phyloP scores from a whole-genome alignment of 2,329 filamentous ascomycete species.

The Chalaropsis ovoidea region DNA sequence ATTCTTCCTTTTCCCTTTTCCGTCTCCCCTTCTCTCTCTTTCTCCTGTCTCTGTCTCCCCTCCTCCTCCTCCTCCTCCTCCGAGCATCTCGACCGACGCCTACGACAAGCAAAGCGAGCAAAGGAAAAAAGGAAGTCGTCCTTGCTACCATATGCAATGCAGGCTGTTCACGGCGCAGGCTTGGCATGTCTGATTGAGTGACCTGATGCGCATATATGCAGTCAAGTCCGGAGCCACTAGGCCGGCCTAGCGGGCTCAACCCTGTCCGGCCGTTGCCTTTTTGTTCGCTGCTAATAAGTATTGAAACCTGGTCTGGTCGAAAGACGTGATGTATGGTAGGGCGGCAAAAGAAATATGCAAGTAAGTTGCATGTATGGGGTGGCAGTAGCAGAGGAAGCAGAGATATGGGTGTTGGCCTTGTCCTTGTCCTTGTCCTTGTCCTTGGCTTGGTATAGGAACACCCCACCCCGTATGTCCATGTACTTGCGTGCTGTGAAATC shows the following conservation, averaged over 20 bases:
- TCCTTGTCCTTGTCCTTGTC: no score
- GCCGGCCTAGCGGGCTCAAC: not conserved
- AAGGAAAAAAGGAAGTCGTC: not conserved
- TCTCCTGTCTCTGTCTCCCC: not conserved
- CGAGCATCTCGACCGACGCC: not conserved
- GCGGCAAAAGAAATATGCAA: not conserved
- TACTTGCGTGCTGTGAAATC: no score
- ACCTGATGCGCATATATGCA: constrained; percentile 1
- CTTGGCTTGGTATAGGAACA: no score
- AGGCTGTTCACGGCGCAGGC: not conserved
- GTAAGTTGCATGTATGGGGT: constrained; percentile 7
- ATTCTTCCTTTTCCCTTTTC: not conserved
- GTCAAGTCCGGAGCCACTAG: not conserved
- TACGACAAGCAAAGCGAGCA: not conserved
- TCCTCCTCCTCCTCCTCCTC: not conserved
- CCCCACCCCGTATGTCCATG: no score
- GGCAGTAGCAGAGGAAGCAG: not conserved
- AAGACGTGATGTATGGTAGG: not conserved
- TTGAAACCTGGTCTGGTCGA: not conserved
- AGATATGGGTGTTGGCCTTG: not conserved
- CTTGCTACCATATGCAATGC: not conserved
- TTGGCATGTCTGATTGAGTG: not conserved
- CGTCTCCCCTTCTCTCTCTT: not conserved
- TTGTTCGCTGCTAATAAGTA: not conserved
- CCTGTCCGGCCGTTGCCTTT: no score